Conservation (phyloP, 1,284 basidiomycete genomes). For the Pholiota adiposa region DNA sequence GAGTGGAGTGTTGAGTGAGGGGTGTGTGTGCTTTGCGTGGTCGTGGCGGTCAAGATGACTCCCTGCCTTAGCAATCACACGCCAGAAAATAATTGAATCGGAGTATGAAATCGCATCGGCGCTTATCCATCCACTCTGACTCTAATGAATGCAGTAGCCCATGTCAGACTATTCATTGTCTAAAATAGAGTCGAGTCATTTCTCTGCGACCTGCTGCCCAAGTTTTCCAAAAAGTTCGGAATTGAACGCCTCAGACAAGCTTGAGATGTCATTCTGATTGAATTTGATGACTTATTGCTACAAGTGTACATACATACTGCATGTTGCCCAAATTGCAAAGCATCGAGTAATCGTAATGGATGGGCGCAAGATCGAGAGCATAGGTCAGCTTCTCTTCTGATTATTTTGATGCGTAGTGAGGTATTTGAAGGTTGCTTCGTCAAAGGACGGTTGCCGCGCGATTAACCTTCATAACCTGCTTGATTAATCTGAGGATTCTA, state of each 20-base stretch:
- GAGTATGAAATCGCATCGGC: conserved; percentile 26
- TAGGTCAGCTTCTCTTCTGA: not conserved
- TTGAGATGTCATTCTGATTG: not conserved
- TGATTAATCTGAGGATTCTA: conserved; percentile 33
- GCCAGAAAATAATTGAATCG: conserved; percentile 25
- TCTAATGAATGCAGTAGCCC: no score
- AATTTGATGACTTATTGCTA: not conserved
- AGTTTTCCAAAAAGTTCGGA: not conserved
- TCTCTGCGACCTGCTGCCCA: no score
- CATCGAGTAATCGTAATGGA: not conserved
- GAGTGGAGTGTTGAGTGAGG: not conserved
- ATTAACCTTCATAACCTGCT: not conserved
- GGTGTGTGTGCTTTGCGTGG: conserved; percentile 10
- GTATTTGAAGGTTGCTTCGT: not conserved
- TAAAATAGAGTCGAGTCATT: no score
- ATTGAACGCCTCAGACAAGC: not conserved
- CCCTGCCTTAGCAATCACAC: conserved; percentile 7
- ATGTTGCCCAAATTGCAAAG: not conserved
- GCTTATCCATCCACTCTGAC: not conserved
- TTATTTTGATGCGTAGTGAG: not conserved
- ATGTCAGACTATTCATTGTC: no score
- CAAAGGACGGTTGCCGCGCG: not conserved
- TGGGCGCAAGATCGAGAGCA: not conserved
- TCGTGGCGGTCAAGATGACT: conserved; percentile 19
- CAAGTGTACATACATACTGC: not conserved